These are phyloP conservation scores for Stereocaulon alpinum DNA, from an alignment of 495 filamentous ascomycete species.

Conservation along the genomic window DNA sequence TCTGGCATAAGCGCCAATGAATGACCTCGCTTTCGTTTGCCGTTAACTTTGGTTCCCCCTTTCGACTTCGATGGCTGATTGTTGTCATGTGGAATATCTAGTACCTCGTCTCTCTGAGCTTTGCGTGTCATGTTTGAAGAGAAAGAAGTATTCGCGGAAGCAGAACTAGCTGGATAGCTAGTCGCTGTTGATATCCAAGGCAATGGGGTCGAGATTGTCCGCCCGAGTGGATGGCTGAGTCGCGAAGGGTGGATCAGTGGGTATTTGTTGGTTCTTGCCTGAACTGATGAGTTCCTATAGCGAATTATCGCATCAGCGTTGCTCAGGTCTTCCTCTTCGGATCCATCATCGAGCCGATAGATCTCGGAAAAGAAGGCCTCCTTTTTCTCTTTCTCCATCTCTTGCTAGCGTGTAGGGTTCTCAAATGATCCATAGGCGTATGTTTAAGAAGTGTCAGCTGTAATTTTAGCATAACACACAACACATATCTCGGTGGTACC, in stretches of 20 bases:
- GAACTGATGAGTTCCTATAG: neutral
- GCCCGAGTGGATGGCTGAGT: neutral
- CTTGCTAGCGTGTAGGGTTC: slow-evolving; percentile 5
- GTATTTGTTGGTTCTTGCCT: neutral
- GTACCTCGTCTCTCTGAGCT: neutral
- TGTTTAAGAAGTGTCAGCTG: neutral
- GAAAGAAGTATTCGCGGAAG: neutral
- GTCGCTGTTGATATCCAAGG: neutral
- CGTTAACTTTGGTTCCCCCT: slow-evolving; percentile 23
- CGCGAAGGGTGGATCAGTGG: neutral
- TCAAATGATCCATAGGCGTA: slow-evolving; percentile 9
- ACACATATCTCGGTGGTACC: neutral
- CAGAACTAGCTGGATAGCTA: neutral
- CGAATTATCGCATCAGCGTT: slow-evolving; percentile 4
- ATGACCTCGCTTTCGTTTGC: slow-evolving; percentile 40
- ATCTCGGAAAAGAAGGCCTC: slow-evolving; percentile 38
- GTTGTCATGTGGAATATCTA: slow-evolving; percentile 1
- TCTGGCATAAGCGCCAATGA: slow-evolving; percentile 42
- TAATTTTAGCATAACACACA: neutral
- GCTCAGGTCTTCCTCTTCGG: slow-evolving; percentile 30
- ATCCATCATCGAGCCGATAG: slow-evolving; percentile 33
- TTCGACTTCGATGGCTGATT: slow-evolving; percentile 10
- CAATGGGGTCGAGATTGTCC: slow-evolving; percentile 13
- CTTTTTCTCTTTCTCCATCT: slow-evolving; percentile 27
- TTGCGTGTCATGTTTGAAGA: neutral